Evolutionary conservation across 306 rosid species (phyloP).

Genomic region (Quercus dentata): DNA sequence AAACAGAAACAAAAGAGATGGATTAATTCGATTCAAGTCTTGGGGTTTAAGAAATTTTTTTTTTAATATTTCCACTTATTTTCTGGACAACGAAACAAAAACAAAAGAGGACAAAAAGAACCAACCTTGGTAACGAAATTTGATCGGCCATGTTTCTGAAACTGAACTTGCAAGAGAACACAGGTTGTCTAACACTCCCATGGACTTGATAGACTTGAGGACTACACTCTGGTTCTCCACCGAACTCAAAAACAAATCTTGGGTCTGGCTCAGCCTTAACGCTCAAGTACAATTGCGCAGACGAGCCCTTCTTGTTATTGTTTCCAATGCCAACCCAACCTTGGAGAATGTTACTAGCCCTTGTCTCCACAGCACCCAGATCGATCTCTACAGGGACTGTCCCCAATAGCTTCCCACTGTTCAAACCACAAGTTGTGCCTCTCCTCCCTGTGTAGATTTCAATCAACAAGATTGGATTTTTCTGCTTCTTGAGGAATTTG

Average conservation of each 20-base stretch:
- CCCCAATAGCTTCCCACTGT: constrained; percentile 49
- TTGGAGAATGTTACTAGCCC: constrained; percentile 33
- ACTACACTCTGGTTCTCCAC: constrained; percentile 72
- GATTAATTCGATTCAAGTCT: too few relatives aligned
- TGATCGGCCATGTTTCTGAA: constrained; percentile 58
- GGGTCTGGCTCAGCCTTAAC: constrained; percentile 71
- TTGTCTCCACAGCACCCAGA: constrained; percentile 36
- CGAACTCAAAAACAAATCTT: constrained; percentile 71
- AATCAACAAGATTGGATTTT: constrained; percentile 41
- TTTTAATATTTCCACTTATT: too few relatives aligned
- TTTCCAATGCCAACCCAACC: constrained; percentile 55
- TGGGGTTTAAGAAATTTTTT: too few relatives aligned
- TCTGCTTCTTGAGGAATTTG: constrained; percentile 30
- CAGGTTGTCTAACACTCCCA: constrained; percentile 62
- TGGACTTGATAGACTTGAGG: constrained; percentile 72
- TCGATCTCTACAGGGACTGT: constrained; percentile 46
- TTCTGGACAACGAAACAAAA: neutral
- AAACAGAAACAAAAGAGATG: too few relatives aligned
- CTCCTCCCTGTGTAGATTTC: constrained; percentile 56
- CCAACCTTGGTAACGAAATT: constrained; percentile 45
- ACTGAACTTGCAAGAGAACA: constrained; percentile 75
- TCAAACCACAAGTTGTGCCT: constrained; percentile 58
- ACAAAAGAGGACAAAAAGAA: neutral
- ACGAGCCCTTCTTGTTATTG: constrained; percentile 44
- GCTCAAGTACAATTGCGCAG: constrained; percentile 61